Base-by-base conservation (phyloP, 768 basidiomycete genomes). In the Leccinum truebloodii region DNA sequence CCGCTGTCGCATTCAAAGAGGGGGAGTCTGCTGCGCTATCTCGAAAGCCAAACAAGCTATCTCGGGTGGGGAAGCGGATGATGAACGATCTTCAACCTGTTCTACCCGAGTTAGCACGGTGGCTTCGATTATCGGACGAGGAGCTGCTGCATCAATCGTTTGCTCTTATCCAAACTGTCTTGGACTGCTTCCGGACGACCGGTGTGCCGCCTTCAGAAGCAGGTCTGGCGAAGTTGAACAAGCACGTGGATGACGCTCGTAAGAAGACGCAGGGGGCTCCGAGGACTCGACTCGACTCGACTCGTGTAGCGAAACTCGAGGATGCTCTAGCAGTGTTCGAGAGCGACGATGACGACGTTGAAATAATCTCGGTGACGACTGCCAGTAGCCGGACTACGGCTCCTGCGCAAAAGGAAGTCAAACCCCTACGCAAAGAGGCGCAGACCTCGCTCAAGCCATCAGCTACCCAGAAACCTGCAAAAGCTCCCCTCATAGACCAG, bases 121-220 rank as follows among this genome's bases (percentile, higher is more conserved):
- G 97, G 97, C 77, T 98, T 52, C 87, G 95, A 26, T 80, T 98
- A 37, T 98, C 95, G 13, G 94, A 98, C 73, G 83, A 89, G 66
- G 96, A 98, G 69, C 81, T 97, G 6, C 79, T 98, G 3, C 88
- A 95, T 73, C 93, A 95, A 67, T 89, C 94, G 0, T 94, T 92
- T 64, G 80, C 90, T 54, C 80, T 98, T 22, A 78, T 98, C 24
- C 87, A 91, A 68, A 83, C 86, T 13, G 80, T 98, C 28, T 78
- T 98, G 54, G 82, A 84, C 20, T 86, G 90, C 61, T 94, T 97
- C 76, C 82, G 82, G 55, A 83, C 86, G 50, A 83, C 84, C 2
- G 73, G 77, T 6, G 77, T 87, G 3, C 78, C 73, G 3, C 93
- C 90, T 1, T 78, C 78, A 4, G 77, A 83, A 28, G 78, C 75